Evolutionary conservation across 306 rosid genomes (phyloP).

Genomic region (Vigna radiata): DNA sequence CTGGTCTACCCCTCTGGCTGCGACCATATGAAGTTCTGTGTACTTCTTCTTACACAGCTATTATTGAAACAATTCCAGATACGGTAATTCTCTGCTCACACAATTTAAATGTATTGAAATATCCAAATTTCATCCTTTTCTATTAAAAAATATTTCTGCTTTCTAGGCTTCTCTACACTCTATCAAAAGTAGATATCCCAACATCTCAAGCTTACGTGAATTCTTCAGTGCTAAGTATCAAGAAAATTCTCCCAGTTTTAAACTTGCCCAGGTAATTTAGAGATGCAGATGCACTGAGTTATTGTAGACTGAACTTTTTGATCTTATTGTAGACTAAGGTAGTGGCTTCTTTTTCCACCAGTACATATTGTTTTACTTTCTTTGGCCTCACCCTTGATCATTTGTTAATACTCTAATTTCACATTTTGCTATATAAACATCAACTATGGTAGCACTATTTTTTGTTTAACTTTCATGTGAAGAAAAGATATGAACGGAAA

Average conservation of each 20-base stretch:
- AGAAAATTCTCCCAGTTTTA: constrained; percentile 95
- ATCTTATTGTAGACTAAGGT: neutral
- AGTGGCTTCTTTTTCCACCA: too few species aligned
- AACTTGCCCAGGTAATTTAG: constrained; percentile 94
- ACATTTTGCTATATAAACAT: neutral
- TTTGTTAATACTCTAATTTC: neutral
- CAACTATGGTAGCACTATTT: neutral
- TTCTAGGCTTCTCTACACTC: constrained; percentile 97
- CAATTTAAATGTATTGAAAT: constrained; percentile 45
- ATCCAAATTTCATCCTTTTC: constrained; percentile 9
- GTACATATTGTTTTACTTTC: too few species aligned
- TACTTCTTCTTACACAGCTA: constrained; percentile 95
- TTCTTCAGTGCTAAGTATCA: constrained; percentile 90
- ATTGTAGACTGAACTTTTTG: constrained; percentile 31
- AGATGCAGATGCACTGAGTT: constrained; percentile 31
- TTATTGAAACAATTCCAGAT: constrained; percentile 97
- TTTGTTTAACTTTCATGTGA: constrained; percentile 4
- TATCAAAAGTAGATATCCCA: constrained; percentile 91
- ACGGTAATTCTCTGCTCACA: constrained; percentile 65
- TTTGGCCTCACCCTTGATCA: too few species aligned
- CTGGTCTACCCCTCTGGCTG: constrained; percentile 99
- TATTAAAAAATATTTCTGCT: constrained; percentile 33
- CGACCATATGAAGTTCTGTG: constrained; percentile 97
- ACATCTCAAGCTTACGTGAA: constrained; percentile 81
- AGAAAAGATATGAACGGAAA: neutral